phyloP scores from a whole-genome alignment of 495 filamentous ascomycete species.

The Viridothelium virens region DNA sequence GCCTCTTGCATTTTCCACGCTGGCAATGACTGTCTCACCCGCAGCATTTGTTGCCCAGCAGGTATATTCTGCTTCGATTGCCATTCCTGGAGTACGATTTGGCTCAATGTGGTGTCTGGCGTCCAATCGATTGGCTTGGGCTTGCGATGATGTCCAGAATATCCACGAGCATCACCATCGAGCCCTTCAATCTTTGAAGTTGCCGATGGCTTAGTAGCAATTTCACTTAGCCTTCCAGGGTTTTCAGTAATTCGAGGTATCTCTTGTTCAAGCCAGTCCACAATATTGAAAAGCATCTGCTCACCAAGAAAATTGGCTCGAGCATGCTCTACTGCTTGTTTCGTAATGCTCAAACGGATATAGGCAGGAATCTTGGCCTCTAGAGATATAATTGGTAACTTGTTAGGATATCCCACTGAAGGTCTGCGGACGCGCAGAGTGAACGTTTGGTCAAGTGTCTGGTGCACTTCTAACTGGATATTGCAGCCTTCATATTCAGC shows the following conservation, averaged over 20 bases:
- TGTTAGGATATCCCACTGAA: constrained; percentile 58
- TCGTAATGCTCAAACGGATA: constrained; percentile 81
- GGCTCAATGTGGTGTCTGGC: constrained; percentile 36
- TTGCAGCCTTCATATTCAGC: constrained; percentile 54
- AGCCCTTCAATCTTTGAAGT: constrained; percentile 33
- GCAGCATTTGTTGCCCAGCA: constrained; percentile 61
- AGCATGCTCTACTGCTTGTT: constrained; percentile 64
- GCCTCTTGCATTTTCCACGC: constrained; percentile 77
- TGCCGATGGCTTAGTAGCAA: constrained; percentile 57
- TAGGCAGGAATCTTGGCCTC: constrained; percentile 71
- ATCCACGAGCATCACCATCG: constrained; percentile 12
- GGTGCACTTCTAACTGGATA: constrained; percentile 47
- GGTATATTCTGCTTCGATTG: constrained; percentile 46
- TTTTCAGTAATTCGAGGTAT: constrained; percentile 67
- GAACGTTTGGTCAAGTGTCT: constrained; percentile 28
- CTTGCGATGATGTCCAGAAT: constrained; percentile 14
- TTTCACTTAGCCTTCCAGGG: constrained; percentile 74
- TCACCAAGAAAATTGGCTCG: constrained; percentile 62
- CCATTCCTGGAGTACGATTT: constrained; percentile 46
- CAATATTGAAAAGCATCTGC: constrained; percentile 78
- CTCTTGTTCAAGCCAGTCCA: constrained; percentile 82
- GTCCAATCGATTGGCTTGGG: constrained; percentile 34
- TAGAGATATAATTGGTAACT: constrained; percentile 67
- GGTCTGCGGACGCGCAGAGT: constrained; percentile 48
- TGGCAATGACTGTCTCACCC: constrained; percentile 62